phyloP scores from a whole-genome alignment of 345 rosid genomes.

The Gynandropsis gynandra region DNA sequence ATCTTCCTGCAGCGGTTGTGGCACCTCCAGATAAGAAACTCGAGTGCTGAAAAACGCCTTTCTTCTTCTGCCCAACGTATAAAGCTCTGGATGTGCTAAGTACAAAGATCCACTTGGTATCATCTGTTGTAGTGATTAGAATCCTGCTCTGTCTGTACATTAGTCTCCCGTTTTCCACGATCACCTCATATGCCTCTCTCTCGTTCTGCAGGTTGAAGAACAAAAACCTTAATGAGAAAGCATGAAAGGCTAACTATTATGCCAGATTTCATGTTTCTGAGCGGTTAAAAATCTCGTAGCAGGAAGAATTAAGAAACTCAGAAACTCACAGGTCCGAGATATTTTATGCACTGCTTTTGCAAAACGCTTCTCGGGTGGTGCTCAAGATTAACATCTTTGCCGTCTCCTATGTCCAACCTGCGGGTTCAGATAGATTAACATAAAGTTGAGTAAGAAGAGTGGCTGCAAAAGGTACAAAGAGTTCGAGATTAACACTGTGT shows the following conservation, averaged over 20 bases:
- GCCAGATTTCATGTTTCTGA: background rate
- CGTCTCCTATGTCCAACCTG: slow-evolving; percentile 77
- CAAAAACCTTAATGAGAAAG: slow-evolving; percentile 2
- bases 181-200: slow-evolving; percentile 56
- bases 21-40: slow-evolving; percentile 70
- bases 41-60: slow-evolving; percentile 54
- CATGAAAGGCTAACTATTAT: background rate
- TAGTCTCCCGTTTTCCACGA: slow-evolving; percentile 51
- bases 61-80: slow-evolving; percentile 59
- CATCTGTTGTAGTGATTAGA: slow-evolving; percentile 36
- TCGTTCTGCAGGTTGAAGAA: slow-evolving; percentile 40
- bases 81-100: slow-evolving; percentile 55
- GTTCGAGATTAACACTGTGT: background rate
- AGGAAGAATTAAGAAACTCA: background rate
- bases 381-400: slow-evolving; percentile 53
- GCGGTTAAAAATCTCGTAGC: background rate
- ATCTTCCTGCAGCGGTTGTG: slow-evolving; percentile 57
- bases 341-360: slow-evolving; percentile 49
- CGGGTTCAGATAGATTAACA: slow-evolving; percentile 19
- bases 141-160: slow-evolving; percentile 36
- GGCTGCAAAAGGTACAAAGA: background rate
- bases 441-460: slow-evolving; percentile 17
- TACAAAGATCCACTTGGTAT: slow-evolving; percentile 58
- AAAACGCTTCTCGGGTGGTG: slow-evolving; percentile 38
- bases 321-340: slow-evolving; percentile 61